These are phyloP conservation scores for Curvularia hawaiiensis DNA, from an alignment of 2,329 filamentous ascomycete species.

Conservation along the genomic window DNA sequence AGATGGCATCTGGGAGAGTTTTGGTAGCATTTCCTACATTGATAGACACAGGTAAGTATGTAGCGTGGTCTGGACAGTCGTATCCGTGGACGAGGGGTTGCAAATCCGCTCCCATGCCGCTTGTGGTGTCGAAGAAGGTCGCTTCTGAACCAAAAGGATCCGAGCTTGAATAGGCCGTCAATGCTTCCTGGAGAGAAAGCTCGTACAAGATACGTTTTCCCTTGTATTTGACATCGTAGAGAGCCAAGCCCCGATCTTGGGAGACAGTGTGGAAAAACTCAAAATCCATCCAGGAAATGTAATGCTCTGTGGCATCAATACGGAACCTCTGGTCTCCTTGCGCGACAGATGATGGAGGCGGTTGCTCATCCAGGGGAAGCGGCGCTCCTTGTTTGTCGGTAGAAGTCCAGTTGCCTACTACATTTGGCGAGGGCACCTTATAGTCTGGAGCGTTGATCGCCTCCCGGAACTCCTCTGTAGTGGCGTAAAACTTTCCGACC, in stretches of 20 bases:
- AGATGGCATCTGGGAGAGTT: slow-evolving; percentile 47
- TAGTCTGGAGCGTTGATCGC: slow-evolving; percentile 54
- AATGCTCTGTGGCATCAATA: slow-evolving; percentile 52
- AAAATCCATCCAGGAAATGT: slow-evolving; percentile 59
- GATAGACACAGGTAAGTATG: slow-evolving; percentile 57
- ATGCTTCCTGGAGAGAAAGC: slow-evolving; percentile 59
- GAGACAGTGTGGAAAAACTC: slow-evolving; percentile 59
- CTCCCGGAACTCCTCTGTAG: slow-evolving; percentile 54
- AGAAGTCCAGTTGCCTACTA: slow-evolving; percentile 55
- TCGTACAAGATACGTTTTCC: slow-evolving; percentile 63
- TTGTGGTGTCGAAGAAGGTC: slow-evolving; percentile 55
- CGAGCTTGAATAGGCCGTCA: slow-evolving; percentile 58
- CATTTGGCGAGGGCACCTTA: slow-evolving; percentile 53
- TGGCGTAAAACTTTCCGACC: slow-evolving; percentile 59
- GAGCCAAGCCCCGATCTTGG: slow-evolving; percentile 54
- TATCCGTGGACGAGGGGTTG: slow-evolving; percentile 54
- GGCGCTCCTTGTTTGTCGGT: slow-evolving; percentile 50
- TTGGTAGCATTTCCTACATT: slow-evolving; percentile 46
- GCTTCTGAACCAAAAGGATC: slow-evolving; percentile 56
- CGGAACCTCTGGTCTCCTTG: slow-evolving; percentile 50
- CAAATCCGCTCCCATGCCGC: slow-evolving; percentile 55
- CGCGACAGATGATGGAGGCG: slow-evolving; percentile 57
- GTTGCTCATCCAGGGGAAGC: slow-evolving; percentile 57
- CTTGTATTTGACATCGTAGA: slow-evolving; percentile 61
- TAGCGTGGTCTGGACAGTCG: slow-evolving; percentile 59